Evolutionary conservation across 2,329 filamentous ascomycete genomes (phyloP).

Genomic region (Corinectria fuckeliana): DNA sequence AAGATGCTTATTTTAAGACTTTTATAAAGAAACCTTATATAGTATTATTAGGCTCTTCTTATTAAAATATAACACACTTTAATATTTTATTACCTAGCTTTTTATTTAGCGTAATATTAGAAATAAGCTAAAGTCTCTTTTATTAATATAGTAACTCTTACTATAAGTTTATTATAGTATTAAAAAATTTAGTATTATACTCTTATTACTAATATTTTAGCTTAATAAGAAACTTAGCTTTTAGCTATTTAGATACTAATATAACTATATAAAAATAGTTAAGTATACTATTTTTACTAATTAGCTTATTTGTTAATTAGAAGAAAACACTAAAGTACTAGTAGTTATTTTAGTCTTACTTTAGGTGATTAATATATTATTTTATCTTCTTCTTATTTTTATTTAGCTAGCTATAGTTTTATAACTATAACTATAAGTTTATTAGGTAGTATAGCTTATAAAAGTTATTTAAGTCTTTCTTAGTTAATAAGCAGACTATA

Average conservation of each 20-base stretch:
- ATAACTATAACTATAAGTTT: constrained; percentile 13
- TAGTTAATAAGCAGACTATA: constrained; percentile 16
- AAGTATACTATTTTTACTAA: constrained; percentile 23
- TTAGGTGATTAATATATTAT: constrained; percentile 11
- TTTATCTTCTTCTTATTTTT: constrained; percentile 22
- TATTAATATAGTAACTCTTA: constrained; percentile 23
- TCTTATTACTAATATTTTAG: constrained; percentile 22
- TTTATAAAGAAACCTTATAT: constrained; percentile 24
- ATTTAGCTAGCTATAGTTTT: constrained; percentile 16
- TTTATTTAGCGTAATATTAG: background rate
- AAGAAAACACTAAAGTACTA: constrained; percentile 29
- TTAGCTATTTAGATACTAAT: constrained; percentile 25
- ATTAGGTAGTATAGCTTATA: constrained; percentile 16
- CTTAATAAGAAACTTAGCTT: constrained; percentile 27
- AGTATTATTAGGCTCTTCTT: constrained; percentile 19
- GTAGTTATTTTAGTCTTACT: constrained; percentile 17
- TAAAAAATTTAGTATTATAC: constrained; percentile 24
- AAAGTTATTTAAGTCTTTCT: constrained; percentile 23
- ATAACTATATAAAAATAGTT: constrained; percentile 20
- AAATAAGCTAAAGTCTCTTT: constrained; percentile 19
- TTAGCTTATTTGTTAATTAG: constrained; percentile 22
- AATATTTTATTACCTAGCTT: constrained; percentile 22
- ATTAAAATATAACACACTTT: constrained; percentile 21
- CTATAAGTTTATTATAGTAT: constrained; percentile 23
- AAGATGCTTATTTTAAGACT: constrained; percentile 17